Base-by-base conservation (phyloP, 495 filamentous ascomycete genomes). In the Platismatia glauca region DNA sequence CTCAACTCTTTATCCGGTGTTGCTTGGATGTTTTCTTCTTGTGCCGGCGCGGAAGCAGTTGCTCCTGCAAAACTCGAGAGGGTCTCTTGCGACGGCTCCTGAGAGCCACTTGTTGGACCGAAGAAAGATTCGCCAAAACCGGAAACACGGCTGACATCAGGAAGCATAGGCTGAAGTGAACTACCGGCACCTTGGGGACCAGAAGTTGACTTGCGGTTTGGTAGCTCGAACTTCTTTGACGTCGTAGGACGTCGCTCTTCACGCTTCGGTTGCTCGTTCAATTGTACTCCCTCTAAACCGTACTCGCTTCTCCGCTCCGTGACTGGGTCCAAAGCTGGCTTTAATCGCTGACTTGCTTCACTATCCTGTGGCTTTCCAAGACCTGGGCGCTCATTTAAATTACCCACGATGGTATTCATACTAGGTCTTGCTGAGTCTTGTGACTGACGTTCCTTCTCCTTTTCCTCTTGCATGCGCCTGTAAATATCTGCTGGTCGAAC, bases 401-500 rank as follows among this genome's bases (percentile, higher is more conserved):
- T 63, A 37, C 66, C 66, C 48, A 66, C 46, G 24, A 71, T 60
- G 39, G 73, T 72, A 61, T 80, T 79, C 62, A 77, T 66, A 57
- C 73, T 81, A 33, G 77, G 75, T 58, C 75, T 72, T 24, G 64
- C 71, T 18, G 81, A 80, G 0, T 86, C 85, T 59, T 78, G 70
- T 24, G 81, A 80, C 55, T 76, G 77, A 16, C 79, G 73, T 71
- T 85, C 81, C 60, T 72, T 77, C 63, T 82, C 76, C 60, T 76
- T 80, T 62, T 89, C 88, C 65, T 90, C 87, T 52, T 82, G 82
- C 71, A 88, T 78, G 4, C 88, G 83, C 61, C 79, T 84, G 70
- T 94, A 94, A 38, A 92, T 88, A 65, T 96, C 89, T 27, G 85
- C 85, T 15, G 91, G 89, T 22, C 88, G 79, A 31, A 90, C 78